Evolutionary conservation across 1,284 basidiomycete genomes (phyloP).

Genomic region (Melampsora larici-populina): DNA sequence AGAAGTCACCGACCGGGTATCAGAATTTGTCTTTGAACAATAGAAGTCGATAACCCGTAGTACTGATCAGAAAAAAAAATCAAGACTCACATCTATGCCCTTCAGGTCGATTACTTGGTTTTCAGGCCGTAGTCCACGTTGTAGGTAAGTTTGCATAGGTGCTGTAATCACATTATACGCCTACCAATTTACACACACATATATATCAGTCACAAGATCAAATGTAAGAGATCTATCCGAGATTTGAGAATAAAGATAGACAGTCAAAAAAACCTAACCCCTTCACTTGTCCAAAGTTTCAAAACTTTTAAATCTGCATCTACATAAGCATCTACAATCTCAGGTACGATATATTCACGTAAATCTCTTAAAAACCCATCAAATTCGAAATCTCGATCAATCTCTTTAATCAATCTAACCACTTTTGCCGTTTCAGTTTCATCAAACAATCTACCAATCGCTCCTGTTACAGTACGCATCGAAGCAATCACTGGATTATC

Average conservation of each 20-base stretch:
- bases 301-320: conserved; percentile 80
- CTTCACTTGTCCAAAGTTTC: conserved; percentile 91
- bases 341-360: conserved; percentile 94
- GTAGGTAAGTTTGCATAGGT: conserved; percentile 89
- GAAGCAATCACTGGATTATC: conserved; percentile 84
- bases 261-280: conserved; percentile 62
- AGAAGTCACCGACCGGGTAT: not conserved
- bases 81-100: conserved; percentile 76
- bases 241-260: no score
- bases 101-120: conserved; percentile 90
- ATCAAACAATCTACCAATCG: conserved; percentile 84
- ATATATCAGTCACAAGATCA: conserved; percentile 30
- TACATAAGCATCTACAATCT: conserved; percentile 93
- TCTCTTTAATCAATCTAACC: conserved; percentile 73
- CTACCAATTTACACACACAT: conserved; percentile 56
- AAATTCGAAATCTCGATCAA: conserved; percentile 82
- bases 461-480: conserved; percentile 76
- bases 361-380: conserved; percentile 85
- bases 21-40: not conserved
- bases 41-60: not conserved
- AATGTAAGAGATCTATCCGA: no score
- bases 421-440: conserved; percentile 98
- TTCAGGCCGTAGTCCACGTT: conserved; percentile 81
- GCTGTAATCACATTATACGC: conserved; percentile 97
- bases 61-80: conserved; percentile 32